Evolutionary conservation across 75 land plant genomes (phyloP).

Genomic region (Sequoiadendron giganteum): DNA sequence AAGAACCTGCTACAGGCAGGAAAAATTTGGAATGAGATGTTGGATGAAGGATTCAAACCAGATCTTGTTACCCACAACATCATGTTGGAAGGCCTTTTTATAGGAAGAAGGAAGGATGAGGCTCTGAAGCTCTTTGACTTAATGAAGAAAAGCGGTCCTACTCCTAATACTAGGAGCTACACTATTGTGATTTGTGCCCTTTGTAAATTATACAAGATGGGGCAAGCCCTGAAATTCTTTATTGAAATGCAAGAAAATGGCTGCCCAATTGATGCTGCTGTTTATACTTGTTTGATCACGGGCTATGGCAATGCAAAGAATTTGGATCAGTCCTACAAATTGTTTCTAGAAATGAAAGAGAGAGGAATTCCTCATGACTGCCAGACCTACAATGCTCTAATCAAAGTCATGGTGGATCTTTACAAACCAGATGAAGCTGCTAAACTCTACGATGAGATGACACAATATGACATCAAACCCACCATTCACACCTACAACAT

Average conservation of each 20-base stretch:
- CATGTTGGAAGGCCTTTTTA: slow-evolving; percentile 61
- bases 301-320: slow-evolving; percentile 52
- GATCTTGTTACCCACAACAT: slow-evolving; percentile 55
- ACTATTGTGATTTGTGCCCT: slow-evolving; percentile 53
- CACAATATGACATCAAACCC: slow-evolving; percentile 42
- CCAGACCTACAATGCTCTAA: slow-evolving; percentile 50
- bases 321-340: slow-evolving; percentile 46
- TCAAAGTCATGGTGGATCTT: slow-evolving; percentile 48
- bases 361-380: slow-evolving; percentile 54
- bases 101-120: slow-evolving; percentile 38
- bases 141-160: slow-evolving; percentile 67
- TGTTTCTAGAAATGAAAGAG: slow-evolving; percentile 50
- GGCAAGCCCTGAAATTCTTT: slow-evolving; percentile 39
- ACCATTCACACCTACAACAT: slow-evolving; percentile 70
- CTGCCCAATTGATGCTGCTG: slow-evolving; percentile 43
- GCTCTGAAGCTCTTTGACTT: slow-evolving; percentile 56
- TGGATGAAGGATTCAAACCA: slow-evolving; percentile 55
- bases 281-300: slow-evolving; percentile 63
- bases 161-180: slow-evolving; percentile 47
- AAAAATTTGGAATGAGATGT: slow-evolving; percentile 68
- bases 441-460: slow-evolving; percentile 62
- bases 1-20: slow-evolving; percentile 61
- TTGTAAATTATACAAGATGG: slow-evolving; percentile 50
- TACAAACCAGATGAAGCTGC: slow-evolving; percentile 52
- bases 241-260: slow-evolving; percentile 47